A percentile compares a stretch with the other conserved stretches of the same genome.
These are phyloP conservation scores for Neonectria punicea DNA, from an alignment of 2,329 filamentous ascomycete genomes.

Conservation along the genomic window DNA sequence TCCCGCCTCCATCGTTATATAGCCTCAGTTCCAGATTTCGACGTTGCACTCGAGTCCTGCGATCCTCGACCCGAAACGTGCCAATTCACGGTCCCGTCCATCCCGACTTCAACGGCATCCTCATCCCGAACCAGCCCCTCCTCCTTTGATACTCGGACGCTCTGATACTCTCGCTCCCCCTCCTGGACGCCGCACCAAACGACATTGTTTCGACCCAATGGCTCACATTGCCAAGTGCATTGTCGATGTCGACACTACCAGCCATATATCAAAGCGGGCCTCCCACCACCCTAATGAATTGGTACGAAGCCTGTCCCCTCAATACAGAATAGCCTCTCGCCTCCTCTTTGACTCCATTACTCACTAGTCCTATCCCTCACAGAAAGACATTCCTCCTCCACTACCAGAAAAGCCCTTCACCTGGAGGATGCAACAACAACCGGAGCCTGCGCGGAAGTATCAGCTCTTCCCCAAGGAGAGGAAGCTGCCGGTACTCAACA, in stretches of 20 bases:
- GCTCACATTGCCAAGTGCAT: constrained; percentile 72
- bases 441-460: constrained; percentile 64
- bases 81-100: constrained; percentile 34
- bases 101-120: constrained; percentile 36
- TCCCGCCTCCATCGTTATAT: constrained; percentile 41
- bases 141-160: constrained; percentile 39
- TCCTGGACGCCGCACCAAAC: constrained; percentile 34
- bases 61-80: constrained; percentile 42
- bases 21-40: constrained; percentile 38
- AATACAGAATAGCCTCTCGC: constrained; percentile 23
- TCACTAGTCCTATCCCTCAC: constrained; percentile 26
- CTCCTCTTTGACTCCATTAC: constrained; percentile 13
- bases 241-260: constrained; percentile 58
- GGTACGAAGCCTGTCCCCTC: constrained; percentile 47
- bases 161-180: constrained; percentile 26
- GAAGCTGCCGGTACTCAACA: constrained; percentile 53
- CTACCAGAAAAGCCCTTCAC: constrained; percentile 61
- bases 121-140: constrained; percentile 35
- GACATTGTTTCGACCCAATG: constrained; percentile 55
- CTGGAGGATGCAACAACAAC: constrained; percentile 69
- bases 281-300: constrained; percentile 57
- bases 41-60: constrained; percentile 31
- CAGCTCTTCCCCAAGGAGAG: constrained; percentile 69
- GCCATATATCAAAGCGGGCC: constrained; percentile 62
- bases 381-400: constrained; percentile 38